Evolutionary conservation across 2,329 filamentous ascomycete species (phyloP), one percentile per base, ranked within the genome.

Genomic region (Colletotrichum navitas): DNA sequence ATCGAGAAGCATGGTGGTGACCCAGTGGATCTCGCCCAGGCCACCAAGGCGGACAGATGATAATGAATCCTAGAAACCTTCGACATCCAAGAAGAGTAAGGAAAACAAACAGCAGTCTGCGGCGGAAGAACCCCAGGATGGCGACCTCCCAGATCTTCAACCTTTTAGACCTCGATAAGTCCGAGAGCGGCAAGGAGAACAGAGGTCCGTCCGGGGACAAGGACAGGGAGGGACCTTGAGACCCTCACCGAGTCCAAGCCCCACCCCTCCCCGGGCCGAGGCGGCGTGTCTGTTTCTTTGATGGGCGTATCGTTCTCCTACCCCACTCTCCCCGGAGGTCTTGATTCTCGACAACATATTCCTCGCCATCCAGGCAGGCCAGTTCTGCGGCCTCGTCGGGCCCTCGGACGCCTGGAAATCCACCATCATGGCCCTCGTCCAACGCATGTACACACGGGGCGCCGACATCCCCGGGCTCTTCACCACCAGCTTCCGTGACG

Each of bases 401-500:
- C 88, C 90, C 5, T 91, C 88, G 0, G 91, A 91, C 2, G 88
- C 90, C 1, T 91, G 91, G 0, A 93, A 93, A 76, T 91, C 89
- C 1, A 92, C 90, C 26, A 88, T 91, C 58, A 85, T 92, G 76
- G 85, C 87, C 2, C 80, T 88, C 4, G 79, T 88, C 1, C 85
- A 88, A 74, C 79, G 85, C 45, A 84, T 89, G 75, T 87, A 88
- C 77, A 78, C 79, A 4, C 83, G 85, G 0, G 77, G 79, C 0
- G 72, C 78, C 3, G 85, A 88, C 75, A 83, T 89, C 34, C 80
- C 81, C 16, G 80, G 79, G 18, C 78, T 80, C 7, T 81, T 82
- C 16, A 21, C 36, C 8, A 79, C 81, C 2, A 74, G 81, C 52
- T 83, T 83, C 76, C 77, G 83, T 3, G 79, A 83, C 47, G 75